Evolutionary conservation across 73 alveolate genomes (phyloP).

Genomic region (Blepharisma japonicum): DNA sequence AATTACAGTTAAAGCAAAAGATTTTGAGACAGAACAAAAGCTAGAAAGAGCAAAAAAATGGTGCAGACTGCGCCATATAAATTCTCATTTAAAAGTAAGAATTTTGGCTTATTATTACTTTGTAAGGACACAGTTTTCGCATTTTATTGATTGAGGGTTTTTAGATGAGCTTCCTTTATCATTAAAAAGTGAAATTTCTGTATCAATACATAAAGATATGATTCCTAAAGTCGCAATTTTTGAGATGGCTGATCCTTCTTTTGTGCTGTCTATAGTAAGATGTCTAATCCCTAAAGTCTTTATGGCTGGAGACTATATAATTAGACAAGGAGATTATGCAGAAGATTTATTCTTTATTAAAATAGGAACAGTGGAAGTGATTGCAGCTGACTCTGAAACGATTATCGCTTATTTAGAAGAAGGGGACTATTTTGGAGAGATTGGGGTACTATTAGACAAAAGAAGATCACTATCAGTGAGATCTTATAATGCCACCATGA

Average conservation of each 20-base stretch:
- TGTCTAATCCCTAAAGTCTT: conserved; percentile 40
- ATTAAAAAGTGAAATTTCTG: conserved; percentile 48
- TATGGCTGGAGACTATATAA: conserved; percentile 39
- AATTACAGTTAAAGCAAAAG: conserved; percentile 32
- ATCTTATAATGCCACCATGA: conserved; percentile 42
- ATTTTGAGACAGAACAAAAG: conserved; percentile 35
- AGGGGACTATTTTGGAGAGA: conserved; percentile 70
- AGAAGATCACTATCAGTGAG: conserved; percentile 50
- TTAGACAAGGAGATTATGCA: conserved; percentile 54
- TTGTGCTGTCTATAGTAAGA: conserved; percentile 46
- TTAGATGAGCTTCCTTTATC: conserved; percentile 55
- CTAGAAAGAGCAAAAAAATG: conserved; percentile 55
- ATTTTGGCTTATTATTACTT: background rate
- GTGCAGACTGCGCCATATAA: background rate
- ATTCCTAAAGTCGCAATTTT: conserved; percentile 52
- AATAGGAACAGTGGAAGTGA: conserved; percentile 48
- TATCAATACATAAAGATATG: conserved; percentile 43
- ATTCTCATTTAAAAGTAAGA: background rate
- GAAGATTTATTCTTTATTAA: conserved; percentile 51
- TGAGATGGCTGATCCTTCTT: conserved; percentile 58
- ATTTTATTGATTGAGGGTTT: background rate
- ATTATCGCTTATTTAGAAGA: conserved; percentile 45
- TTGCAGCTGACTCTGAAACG: conserved; percentile 50
- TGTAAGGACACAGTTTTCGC: background rate
- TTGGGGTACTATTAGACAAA: conserved; percentile 50